These are phyloP conservation scores for Omphalotus guepiniiformis DNA, from an alignment of 768 basidiomycete genomes.

Conservation along the genomic window DNA sequence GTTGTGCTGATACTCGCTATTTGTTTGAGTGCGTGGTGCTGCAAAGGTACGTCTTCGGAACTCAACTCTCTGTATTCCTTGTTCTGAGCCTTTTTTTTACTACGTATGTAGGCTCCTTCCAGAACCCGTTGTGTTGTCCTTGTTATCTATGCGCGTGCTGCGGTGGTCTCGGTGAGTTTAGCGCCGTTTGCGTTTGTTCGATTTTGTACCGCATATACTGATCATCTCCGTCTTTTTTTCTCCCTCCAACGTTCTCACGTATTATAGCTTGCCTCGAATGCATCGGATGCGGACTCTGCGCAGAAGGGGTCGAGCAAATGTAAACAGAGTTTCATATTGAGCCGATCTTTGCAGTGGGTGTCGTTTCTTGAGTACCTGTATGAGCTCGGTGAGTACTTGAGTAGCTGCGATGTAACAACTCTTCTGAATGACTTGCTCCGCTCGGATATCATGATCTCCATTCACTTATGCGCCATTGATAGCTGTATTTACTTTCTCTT, in stretches of 20 bases:
- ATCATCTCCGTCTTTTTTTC: conserved; percentile 5
- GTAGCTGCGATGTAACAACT: too few species aligned
- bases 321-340: too few species aligned
- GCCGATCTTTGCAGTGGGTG: too few species aligned
- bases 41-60: conserved; percentile 36
- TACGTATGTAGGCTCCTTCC: conserved; percentile 3
- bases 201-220: not conserved
- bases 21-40: conserved; percentile 65
- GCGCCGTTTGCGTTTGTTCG: conserved; percentile 4
- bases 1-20: conserved; percentile 50
- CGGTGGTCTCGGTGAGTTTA: conserved; percentile 53
- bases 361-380: too few species aligned
- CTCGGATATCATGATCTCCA: too few species aligned
- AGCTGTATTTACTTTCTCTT: too few species aligned
- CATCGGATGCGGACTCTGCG: conserved; percentile 65
- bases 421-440: too few species aligned
- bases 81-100: not conserved
- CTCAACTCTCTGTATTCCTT: not conserved
- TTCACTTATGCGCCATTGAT: too few species aligned
- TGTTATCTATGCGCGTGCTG: conserved; percentile 74
- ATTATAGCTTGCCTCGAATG: conserved; percentile 59
- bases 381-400: too few species aligned
- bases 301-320: conserved; percentile 40
- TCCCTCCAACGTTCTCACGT: not conserved
- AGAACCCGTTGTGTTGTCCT: conserved; percentile 46